Percentiles rank a stretch among this genome's conserved stretches.
phyloP scores from a whole-genome alignment of 345 rosid species.

The Citrus australasica region DNA sequence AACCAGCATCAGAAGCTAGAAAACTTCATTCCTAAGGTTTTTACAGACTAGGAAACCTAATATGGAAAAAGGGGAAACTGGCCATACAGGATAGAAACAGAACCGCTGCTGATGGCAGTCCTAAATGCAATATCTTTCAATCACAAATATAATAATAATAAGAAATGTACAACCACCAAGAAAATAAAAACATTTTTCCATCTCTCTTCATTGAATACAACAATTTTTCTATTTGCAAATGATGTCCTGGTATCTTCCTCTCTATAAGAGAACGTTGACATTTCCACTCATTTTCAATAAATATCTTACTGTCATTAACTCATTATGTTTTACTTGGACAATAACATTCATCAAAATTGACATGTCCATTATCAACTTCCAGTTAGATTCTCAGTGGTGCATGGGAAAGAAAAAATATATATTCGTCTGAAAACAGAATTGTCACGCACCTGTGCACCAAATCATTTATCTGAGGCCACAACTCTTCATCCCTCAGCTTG shows the following conservation, averaged over 20 bases:
- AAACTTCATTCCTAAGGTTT: not conserved
- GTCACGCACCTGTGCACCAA: conserved; percentile 45
- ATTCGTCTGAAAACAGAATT: not conserved
- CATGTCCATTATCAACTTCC: not conserved
- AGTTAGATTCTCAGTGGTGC: not conserved
- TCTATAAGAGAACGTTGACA: not conserved
- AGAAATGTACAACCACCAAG: not conserved
- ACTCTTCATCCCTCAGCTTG: conserved; percentile 58
- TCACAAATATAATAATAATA: not conserved
- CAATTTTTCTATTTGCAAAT: not conserved
- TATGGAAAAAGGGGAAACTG: not conserved
- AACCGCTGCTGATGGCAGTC: not conserved
- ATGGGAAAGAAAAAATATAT: not conserved
- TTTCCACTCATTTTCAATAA: not conserved
- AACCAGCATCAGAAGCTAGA: not conserved
- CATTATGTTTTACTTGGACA: not conserved
- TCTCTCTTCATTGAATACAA: not conserved
- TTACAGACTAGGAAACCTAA: not conserved
- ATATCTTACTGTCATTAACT: not conserved
- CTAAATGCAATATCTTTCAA: not conserved
- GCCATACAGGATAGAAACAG: not conserved
- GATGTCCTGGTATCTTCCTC: not conserved
- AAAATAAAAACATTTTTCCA: not conserved
- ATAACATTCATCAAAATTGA: not conserved
- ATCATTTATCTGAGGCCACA: conserved; percentile 55